phyloP scores from a whole-genome alignment of 139 green algal genomes.

The Coelastrella sp. region DNA sequence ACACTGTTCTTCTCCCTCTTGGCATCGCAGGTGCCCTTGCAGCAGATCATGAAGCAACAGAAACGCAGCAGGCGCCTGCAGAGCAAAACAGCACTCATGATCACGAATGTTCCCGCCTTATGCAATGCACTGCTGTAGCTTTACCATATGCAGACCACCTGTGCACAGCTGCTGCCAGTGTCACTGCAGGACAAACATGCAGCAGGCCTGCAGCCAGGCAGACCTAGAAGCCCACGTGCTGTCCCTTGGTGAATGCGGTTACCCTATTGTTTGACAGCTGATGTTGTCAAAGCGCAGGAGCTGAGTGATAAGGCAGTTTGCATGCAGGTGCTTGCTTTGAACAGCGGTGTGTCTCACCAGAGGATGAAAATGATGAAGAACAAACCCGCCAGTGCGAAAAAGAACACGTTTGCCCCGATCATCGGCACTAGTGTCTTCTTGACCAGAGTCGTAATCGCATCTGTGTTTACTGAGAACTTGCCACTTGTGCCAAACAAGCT shows the following conservation, averaged over 20 bases:
- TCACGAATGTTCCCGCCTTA: no score
- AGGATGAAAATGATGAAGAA: conserved; percentile 48
- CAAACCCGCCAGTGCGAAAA: conserved; percentile 29
- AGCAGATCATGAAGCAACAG: conserved; percentile 48
- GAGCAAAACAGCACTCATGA: background rate
- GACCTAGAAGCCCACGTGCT: no score
- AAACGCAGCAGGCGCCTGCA: conserved; percentile 45
- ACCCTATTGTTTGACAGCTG: no score
- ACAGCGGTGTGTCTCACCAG: background rate
- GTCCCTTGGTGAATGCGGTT: no score
- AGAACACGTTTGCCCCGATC: conserved; percentile 43
- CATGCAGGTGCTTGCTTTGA: no score
- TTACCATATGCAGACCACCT: no score
- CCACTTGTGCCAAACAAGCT: background rate
- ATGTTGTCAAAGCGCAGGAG: no score
- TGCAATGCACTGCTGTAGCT: no score
- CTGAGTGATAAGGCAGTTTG: no score
- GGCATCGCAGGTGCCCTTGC: conserved; percentile 29
- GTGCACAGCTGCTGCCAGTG: no score
- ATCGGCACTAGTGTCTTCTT: conserved; percentile 33
- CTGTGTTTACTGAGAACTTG: conserved; percentile 8
- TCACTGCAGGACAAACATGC: no score
- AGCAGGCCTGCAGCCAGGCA: no score
- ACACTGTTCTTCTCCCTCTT: conserved; percentile 27
- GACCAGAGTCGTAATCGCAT: background rate